A percentile compares a stretch with the other conserved stretches of the same genome.
Evolutionary conservation across 1,284 basidiomycete genomes (phyloP).

Genomic region (Boletus subluridellus): DNA sequence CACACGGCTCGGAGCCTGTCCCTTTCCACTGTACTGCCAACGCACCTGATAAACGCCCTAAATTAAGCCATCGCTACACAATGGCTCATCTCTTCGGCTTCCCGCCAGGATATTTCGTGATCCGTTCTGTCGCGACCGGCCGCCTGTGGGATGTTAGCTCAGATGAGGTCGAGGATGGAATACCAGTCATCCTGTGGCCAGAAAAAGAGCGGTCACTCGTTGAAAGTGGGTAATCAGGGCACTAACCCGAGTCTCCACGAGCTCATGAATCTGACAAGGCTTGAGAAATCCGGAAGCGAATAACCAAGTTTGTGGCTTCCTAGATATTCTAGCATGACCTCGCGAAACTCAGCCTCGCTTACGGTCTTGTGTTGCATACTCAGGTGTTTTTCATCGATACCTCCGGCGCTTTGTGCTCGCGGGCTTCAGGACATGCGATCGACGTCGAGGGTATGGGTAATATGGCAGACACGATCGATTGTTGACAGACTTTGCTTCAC

Average conservation of each 20-base stretch:
- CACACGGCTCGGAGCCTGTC: background rate
- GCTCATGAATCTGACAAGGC: conserved; percentile 39
- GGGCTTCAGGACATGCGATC: conserved; percentile 74
- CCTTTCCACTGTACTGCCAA: background rate
- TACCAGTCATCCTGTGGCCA: conserved; percentile 61
- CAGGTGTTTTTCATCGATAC: conserved; percentile 80
- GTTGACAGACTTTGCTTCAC: conserved; percentile 9
- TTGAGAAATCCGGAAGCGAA: conserved; percentile 63
- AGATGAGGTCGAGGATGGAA: conserved; percentile 61
- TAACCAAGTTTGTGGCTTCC: conserved; percentile 55
- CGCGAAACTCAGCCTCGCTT: background rate
- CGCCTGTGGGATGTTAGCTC: conserved; percentile 61
- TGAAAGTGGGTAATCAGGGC: conserved; percentile 48
- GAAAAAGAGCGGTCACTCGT: conserved; percentile 72
- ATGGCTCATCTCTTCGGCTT: conserved; percentile 50
- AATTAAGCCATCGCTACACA: background rate
- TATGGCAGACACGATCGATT: background rate
- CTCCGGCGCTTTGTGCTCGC: conserved; percentile 68
- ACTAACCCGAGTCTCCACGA: conserved; percentile 3
- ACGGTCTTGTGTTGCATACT: background rate
- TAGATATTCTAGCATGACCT: background rate
- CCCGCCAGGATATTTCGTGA: conserved; percentile 71
- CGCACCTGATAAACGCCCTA: background rate
- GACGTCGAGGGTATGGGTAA: conserved; percentile 62
- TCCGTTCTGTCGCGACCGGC: conserved; percentile 57